Evolutionary conservation across 495 filamentous ascomycete species (phyloP), one percentile per base, ranked within the genome.

Genomic region (Tirmania nivea): DNA sequence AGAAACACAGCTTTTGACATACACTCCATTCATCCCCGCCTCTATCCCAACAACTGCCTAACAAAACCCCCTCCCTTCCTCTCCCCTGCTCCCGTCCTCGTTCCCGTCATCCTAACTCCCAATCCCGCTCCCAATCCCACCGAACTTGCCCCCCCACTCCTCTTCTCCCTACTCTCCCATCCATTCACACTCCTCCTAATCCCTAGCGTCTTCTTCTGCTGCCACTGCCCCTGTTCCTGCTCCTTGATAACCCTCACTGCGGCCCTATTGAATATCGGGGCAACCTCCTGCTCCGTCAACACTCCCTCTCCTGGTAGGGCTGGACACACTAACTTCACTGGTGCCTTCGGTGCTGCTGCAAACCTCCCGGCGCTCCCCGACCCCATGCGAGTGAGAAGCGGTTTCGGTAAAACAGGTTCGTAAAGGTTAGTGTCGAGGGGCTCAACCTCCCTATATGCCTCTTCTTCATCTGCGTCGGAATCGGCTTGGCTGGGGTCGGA

Each of bases 171-270:
- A 58, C 60, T 65, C 36, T 55, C 45, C 68, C 67, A 68, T 8
- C 68, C 67, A 53, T 67, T 61, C 59, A 69, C 62, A 52, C 66
- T 67, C 34, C 67, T 61, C 52, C 62, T 63, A n/a, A 69, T 58
- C 1, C 68, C 68, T 47, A 69, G 45, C 16, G 67, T 69, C 50
- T 53, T 57, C 58, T 56, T 59, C 35, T 54, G 55, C 19, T 45
- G 25, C 0, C 25, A 0, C 39, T 14, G 17, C 4, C 14, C 39
- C 14, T 14, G 14, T 4, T 4, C 39, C 14, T 14, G 39, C 12
- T 45, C 17, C 39, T 4, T 19, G 12, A 19, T 19, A 14, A 4
- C 39, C 17, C 14, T 19, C 39, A 19, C 39, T 8, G 39, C 39
- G 3, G 39, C 39, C 39, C 17, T 14, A 19, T 14, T 45, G 0